phyloP scores from a whole-genome alignment of 495 filamentous ascomycete species.

The Platismatia glauca region DNA sequence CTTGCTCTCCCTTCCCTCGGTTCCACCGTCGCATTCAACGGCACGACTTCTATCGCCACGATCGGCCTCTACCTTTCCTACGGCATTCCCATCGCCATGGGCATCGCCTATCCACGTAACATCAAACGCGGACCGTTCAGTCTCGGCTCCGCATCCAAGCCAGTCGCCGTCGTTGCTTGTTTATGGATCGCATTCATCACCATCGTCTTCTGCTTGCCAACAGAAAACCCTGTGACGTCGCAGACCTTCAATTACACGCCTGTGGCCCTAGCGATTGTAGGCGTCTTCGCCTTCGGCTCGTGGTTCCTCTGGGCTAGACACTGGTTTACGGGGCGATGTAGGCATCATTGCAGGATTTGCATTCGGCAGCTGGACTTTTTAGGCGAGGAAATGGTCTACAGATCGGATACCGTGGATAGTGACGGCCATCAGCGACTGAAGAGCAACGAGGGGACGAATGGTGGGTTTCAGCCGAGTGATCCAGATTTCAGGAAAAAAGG shows the following conservation, averaged over 20 bases:
- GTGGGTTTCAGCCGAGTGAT: not conserved
- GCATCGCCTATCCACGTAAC: conserved; percentile 38
- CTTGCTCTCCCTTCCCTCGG: conserved; percentile 53
- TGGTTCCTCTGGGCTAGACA: conserved; percentile 43
- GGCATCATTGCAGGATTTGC: conserved; percentile 22
- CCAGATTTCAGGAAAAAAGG: conserved; percentile 2
- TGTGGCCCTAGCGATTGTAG: conserved; percentile 53
- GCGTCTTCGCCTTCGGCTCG: conserved; percentile 33
- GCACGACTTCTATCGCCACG: conserved; percentile 53
- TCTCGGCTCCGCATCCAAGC: conserved; percentile 44
- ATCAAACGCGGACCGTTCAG: conserved; percentile 44
- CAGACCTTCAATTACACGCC: conserved; percentile 55
- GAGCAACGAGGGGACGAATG: conserved; percentile 8
- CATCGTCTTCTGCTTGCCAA: conserved; percentile 55
- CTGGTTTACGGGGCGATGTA: conserved; percentile 47
- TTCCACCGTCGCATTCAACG: conserved; percentile 49
- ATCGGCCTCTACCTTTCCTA: conserved; percentile 59
- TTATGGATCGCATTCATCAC: conserved; percentile 47
- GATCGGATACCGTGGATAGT: conserved; percentile 12
- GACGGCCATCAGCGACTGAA: conserved; percentile 18
- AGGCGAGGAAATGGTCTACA: conserved; percentile 19
- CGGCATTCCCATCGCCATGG: conserved; percentile 53
- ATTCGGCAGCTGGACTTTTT: conserved; percentile 24
- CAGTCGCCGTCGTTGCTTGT: conserved; percentile 43
- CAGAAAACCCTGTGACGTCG: conserved; percentile 46